A percentile compares a stretch with the other conserved stretches of the same genome.
Conservation (phyloP, 169 alveolate species). For the Cryptosporidium tyzzeri region DNA sequence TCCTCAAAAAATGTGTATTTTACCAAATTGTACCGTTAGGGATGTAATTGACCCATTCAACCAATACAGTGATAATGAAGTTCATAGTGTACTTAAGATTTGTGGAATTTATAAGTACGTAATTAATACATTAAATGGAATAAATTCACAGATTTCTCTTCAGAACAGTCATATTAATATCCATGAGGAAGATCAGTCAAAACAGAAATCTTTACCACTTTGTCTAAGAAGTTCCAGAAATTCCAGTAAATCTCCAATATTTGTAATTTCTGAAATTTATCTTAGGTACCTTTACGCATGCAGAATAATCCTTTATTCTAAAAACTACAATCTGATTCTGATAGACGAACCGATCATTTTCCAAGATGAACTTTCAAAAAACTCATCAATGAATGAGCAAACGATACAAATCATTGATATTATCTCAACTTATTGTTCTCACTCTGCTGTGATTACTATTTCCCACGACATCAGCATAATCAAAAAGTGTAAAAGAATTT, state of each 20-base stretch:
- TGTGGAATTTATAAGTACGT: conserved; percentile 65
- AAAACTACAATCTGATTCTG: conserved; percentile 33
- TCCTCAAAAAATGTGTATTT: conserved; percentile 51
- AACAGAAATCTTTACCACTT: not conserved
- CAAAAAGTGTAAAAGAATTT: conserved; percentile 46
- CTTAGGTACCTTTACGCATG: conserved; percentile 46
- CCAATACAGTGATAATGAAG: conserved; percentile 46
- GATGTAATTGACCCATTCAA: conserved; percentile 65
- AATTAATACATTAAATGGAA: conserved; percentile 33
- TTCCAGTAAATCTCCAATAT: not conserved
- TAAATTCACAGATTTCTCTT: conserved; percentile 21
- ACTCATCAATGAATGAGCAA: conserved; percentile 54
- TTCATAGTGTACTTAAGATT: conserved; percentile 51
- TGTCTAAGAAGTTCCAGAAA: not conserved
- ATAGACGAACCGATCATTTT: conserved; percentile 50
- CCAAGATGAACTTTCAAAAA: conserved; percentile 25
- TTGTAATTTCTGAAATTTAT: conserved; percentile 40
- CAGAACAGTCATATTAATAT: not conserved
- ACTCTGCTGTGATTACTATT: conserved; percentile 56
- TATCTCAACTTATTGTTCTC: conserved; percentile 65
- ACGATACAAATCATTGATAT: conserved; percentile 48
- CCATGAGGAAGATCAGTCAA: not conserved
- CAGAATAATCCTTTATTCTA: conserved; percentile 57
- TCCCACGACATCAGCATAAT: conserved; percentile 59
- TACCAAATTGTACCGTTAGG: conserved; percentile 65